phyloP scores from a whole-genome alignment of 108 stramenopile species.

The Pseudonitzschia multistriata region DNA sequence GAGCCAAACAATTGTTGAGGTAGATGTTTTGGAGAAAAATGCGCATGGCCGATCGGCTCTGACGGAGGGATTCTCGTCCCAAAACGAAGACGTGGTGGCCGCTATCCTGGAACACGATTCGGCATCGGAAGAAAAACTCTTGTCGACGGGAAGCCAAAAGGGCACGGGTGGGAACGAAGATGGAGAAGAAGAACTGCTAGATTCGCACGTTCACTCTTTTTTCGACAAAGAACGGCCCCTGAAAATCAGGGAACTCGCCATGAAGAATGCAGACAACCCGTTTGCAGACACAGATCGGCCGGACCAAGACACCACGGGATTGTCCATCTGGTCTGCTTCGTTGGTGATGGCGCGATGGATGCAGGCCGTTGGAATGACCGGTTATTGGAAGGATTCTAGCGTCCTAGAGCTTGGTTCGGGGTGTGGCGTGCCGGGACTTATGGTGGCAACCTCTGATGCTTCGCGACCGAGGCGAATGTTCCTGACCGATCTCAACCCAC shows the following conservation, averaged over 20 bases:
- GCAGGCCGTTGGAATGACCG: slow-evolving; percentile 23
- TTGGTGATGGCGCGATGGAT: slow-evolving; percentile 82
- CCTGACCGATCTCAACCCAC: slow-evolving; percentile 75
- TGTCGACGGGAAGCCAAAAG: slow-evolving; percentile 25
- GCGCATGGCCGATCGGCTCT: slow-evolving; percentile 79
- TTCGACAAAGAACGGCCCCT: slow-evolving; percentile 23
- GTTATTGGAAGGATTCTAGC: slow-evolving; percentile 30
- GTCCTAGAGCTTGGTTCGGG: slow-evolving; percentile 85
- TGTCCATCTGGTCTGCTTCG: slow-evolving; percentile 83
- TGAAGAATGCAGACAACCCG: slow-evolving; percentile 71
- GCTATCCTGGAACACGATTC: slow-evolving; percentile 81
- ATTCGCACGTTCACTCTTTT: slow-evolving; percentile 55
- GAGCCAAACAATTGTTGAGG: slow-evolving; percentile 29
- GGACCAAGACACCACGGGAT: slow-evolving; percentile 79
- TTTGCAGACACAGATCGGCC: slow-evolving; percentile 62
- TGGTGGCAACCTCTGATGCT: slow-evolving; percentile 12
- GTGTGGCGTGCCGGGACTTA: slow-evolving; percentile 54
- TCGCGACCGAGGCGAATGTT: slow-evolving; percentile 34
- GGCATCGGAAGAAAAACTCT: slow-evolving; percentile 79
- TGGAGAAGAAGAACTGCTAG: background rate
- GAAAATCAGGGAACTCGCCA: slow-evolving; percentile 42
- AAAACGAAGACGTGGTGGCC: slow-evolving; percentile 63
- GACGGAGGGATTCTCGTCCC: slow-evolving; percentile 79
- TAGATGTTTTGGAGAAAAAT: slow-evolving; percentile 81
- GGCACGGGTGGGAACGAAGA: slow-evolving; percentile 2